Evolutionary conservation across 352 stramenopile species (phyloP).

Genomic region (Phytopythium chamaehyphon): DNA sequence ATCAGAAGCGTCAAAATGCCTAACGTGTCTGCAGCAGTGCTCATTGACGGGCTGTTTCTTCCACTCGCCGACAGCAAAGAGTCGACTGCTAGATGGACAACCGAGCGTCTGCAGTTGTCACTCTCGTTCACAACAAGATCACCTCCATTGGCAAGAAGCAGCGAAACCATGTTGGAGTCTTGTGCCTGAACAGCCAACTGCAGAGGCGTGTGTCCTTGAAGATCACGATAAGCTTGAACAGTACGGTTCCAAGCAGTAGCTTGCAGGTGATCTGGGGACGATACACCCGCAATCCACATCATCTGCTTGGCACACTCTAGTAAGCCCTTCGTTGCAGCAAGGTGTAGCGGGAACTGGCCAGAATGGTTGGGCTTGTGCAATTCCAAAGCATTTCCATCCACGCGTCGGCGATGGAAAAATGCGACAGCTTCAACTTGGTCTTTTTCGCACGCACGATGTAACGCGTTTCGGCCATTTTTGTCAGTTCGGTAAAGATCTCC

Average conservation of each 20-base stretch:
- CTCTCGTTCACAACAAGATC: conserved; percentile 14
- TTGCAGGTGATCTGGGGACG: neutral
- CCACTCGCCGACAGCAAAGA: conserved; percentile 13
- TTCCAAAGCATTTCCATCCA: neutral
- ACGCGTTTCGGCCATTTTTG: conserved; percentile 29
- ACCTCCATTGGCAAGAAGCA: conserved; percentile 22
- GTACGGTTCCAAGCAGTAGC: conserved; percentile 11
- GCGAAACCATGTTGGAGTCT: conserved; percentile 25
- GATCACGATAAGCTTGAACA: conserved; percentile 22
- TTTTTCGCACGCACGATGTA: conserved; percentile 56
- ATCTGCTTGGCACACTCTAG: conserved; percentile 51
- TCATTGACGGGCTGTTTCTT: neutral
- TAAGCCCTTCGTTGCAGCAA: conserved; percentile 35
- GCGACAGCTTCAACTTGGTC: conserved; percentile 59
- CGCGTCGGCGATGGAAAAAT: conserved; percentile 22
- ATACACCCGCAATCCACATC: conserved; percentile 13
- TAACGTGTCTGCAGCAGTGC: conserved; percentile 4
- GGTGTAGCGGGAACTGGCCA: conserved; percentile 42
- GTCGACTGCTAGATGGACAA: conserved; percentile 40
- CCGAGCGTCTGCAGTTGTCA: conserved; percentile 30
- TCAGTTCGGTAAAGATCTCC: conserved; percentile 25
- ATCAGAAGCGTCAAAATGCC: conserved; percentile 20
- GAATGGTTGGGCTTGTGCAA: conserved; percentile 27
- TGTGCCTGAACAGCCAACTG: conserved; percentile 33
- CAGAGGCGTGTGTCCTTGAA: conserved; percentile 26